Evolutionary conservation across 768 basidiomycete species (phyloP).

Genomic region (Gymnopilus junonius): DNA sequence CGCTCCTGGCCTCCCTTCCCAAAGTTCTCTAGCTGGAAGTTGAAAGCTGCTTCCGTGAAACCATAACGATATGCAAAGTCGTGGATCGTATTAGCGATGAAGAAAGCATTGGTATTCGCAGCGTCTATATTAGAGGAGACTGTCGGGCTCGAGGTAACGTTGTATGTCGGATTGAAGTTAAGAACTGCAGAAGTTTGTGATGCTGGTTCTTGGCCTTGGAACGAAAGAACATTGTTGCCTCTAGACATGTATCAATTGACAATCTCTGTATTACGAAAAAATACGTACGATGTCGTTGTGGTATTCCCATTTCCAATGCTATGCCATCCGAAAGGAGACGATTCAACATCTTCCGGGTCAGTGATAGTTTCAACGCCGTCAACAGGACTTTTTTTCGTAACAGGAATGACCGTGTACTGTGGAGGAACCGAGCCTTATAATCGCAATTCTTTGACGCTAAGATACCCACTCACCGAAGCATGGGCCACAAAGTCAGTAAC

Average conservation of each 20-base stretch:
- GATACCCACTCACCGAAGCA: slow-evolving; percentile 35
- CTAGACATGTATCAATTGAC: slow-evolving; percentile 12
- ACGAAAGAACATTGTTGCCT: slow-evolving; percentile 41
- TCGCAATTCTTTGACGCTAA: not conserved
- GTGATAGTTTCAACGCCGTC: slow-evolving; percentile 51
- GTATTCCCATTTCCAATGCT: slow-evolving; percentile 13
- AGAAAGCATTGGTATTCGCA: slow-evolving; percentile 57
- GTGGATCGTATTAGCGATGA: slow-evolving; percentile 58
- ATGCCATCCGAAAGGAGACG: slow-evolving; percentile 61
- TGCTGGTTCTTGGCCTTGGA: slow-evolving; percentile 25
- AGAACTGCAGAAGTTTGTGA: slow-evolving; percentile 21
- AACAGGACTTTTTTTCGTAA: slow-evolving; percentile 49
- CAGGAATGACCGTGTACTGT: slow-evolving; percentile 50
- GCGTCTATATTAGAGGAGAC: slow-evolving; percentile 48
- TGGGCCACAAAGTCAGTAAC: slow-evolving; percentile 55
- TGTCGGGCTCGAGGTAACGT: slow-evolving; percentile 36
- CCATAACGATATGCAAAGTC: slow-evolving; percentile 45
- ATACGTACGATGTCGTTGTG: slow-evolving; percentile 14
- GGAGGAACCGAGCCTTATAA: not conserved
- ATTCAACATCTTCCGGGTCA: slow-evolving; percentile 51
- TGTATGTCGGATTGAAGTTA: slow-evolving; percentile 40
- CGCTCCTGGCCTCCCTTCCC: slow-evolving; percentile 53
- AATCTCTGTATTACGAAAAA: not conserved
- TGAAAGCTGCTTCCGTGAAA: slow-evolving; percentile 55
- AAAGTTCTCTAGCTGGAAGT: slow-evolving; percentile 62